Evolutionary conservation across 2,329 filamentous ascomycete species (phyloP), one percentile per base, ranked within the genome.

Genomic region (Alternaria dauci): DNA sequence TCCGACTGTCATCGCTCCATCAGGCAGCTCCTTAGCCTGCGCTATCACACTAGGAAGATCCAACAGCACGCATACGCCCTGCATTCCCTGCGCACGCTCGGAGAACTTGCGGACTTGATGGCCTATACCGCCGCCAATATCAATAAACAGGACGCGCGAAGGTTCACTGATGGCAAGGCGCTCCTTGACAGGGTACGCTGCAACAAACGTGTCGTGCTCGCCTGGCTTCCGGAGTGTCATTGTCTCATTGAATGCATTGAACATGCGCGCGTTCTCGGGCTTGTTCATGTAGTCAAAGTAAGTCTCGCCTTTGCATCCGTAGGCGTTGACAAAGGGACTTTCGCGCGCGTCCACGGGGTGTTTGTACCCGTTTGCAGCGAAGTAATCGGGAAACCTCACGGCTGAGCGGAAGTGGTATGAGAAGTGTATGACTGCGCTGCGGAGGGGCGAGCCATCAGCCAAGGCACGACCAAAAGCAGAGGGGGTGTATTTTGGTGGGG

Each of bases 261-360:
- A 66, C 3, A 60, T 44, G 2, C 38, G 51, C 2, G 68, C 69
- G 2, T 72, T 61, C 4, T 65, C 58, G 3, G 43, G 56, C 8
- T 20, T 43, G 12, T 41, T 41, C 5, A 79, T 36, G 64, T 63
- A 76, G 4, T 72, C 70, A 20, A 75, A 78, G 53, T 69, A 72
- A 36, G 71, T 61, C 9, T 66, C 38, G 6, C 70, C 58, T 20
- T 58, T 55, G 43, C 43, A 55, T 8, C 51, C 26, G 32, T 58
- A 55, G 3, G 71, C 75, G 12, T 67, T 34, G 16, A 61, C 52
- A 43, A 76, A 79, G 0, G 75, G 72, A 0, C 64, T 63, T 20
- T 76, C 60, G 7, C 63, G 61, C 0, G 71, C 65, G 26, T 78
- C 71, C 1, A 54, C 52, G 2, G 76, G 78, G 54, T 63, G 66